A percentile compares a stretch with the other conserved stretches of the same genome.
Evolutionary conservation across 352 stramenopile species (phyloP).

Genomic region (Pythium coloratum): DNA sequence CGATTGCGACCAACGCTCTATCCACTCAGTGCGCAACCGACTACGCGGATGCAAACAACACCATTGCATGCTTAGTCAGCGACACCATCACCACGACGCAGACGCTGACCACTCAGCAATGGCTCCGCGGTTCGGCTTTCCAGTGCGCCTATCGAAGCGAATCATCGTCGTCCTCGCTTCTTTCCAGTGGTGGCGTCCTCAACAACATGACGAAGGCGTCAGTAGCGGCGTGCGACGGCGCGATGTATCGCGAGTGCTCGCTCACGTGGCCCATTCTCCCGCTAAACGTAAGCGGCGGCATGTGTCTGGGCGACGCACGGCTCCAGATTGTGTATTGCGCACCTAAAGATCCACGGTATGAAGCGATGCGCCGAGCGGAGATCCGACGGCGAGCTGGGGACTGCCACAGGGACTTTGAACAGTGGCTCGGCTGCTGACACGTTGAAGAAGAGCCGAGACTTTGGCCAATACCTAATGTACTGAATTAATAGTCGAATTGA

Average conservation of each 20-base stretch:
- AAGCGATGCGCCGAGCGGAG: conserved; percentile 12
- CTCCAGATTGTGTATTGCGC: conserved; percentile 24
- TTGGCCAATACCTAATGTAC: not conserved
- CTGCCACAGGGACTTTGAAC: conserved; percentile 1
- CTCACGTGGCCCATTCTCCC: conserved; percentile 12
- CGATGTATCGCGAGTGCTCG: conserved; percentile 20
- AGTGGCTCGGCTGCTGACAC: conserved; percentile 17
- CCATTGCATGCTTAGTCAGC: conserved; percentile 9
- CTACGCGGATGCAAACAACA: not conserved
- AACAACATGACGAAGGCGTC: conserved; percentile 10
- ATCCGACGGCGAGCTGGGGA: not conserved
- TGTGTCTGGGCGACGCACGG: conserved; percentile 14
- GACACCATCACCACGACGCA: conserved; percentile 18
- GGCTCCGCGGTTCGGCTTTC: conserved; percentile 11
- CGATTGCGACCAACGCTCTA: not conserved
- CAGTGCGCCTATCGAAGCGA: conserved; percentile 4
- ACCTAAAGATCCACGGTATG: conserved; percentile 12
- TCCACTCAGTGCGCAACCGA: not conserved
- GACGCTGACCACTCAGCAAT: not conserved
- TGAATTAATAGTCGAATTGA: not conserved
- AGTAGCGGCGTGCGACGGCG: conserved; percentile 17
- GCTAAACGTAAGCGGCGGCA: not conserved
- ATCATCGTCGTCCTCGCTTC: not conserved
- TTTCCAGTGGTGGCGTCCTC: not conserved
- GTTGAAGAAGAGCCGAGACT: not conserved